These are phyloP conservation scores for Skeletonema tropicum DNA, from an alignment of 108 stramenopile genomes.

Conservation along the genomic window DNA sequence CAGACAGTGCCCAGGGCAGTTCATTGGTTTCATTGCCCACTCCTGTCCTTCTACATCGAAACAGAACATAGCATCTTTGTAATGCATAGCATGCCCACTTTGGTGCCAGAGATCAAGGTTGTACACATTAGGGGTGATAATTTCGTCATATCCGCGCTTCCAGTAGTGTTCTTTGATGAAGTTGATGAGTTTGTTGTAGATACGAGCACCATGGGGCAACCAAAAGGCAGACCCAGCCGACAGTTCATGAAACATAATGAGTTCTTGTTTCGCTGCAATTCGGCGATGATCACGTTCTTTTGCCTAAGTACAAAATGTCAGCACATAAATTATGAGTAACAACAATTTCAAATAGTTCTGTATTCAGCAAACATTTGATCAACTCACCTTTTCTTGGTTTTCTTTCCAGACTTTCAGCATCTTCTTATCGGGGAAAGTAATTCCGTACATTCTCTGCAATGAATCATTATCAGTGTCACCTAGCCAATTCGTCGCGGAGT, in stretches of 20 bases:
- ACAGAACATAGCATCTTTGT: constrained; percentile 97
- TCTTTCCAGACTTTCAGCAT: constrained; percentile 96
- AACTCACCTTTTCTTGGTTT: constrained; percentile 87
- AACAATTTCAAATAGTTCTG: neutral
- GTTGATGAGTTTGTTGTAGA: constrained; percentile 96
- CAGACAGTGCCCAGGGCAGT: constrained; percentile 99
- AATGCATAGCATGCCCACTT: constrained; percentile 98
- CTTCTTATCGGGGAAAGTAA: constrained; percentile 98
- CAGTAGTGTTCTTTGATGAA: constrained; percentile 97
- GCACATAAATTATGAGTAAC: neutral
- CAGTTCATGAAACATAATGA: constrained; percentile 96
- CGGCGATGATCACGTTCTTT: constrained; percentile 97
- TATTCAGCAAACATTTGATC: neutral
- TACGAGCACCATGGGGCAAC: constrained; percentile 97
- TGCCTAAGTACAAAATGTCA: constrained; percentile 63
- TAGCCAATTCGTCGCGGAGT: constrained; percentile 97
- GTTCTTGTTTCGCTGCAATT: constrained; percentile 93
- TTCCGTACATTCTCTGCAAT: constrained; percentile 97
- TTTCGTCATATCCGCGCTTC: constrained; percentile 96
- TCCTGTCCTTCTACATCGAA: constrained; percentile 94
- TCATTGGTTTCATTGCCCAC: constrained; percentile 99
- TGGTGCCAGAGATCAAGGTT: constrained; percentile 98
- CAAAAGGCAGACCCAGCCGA: constrained; percentile 98
- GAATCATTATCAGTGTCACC: constrained; percentile 97
- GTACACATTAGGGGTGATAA: constrained; percentile 98